Conservation (phyloP, 768 basidiomycete species). For the Suillus plorans region DNA sequence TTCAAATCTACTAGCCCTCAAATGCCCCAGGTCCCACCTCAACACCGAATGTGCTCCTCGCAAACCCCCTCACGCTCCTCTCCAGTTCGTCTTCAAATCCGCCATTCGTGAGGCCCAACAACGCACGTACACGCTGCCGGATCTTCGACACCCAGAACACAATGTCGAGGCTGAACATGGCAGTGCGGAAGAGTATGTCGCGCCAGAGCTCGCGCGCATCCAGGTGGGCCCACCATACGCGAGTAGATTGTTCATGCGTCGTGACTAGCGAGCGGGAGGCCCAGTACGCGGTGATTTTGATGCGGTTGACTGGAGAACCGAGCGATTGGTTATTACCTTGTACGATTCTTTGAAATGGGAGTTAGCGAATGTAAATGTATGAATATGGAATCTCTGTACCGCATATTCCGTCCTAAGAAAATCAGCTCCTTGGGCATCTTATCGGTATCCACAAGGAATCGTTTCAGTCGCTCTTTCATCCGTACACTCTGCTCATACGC, state of each 20-base stretch:
- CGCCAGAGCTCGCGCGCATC: slow-evolving; percentile 50
- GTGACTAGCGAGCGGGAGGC: slow-evolving; percentile 66
- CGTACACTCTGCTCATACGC: slow-evolving; percentile 68
- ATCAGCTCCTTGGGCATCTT: slow-evolving; percentile 76
- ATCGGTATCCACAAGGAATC: slow-evolving; percentile 72
- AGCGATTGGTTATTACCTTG: slow-evolving; percentile 79
- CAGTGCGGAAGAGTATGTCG: slow-evolving; percentile 59
- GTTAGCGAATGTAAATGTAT: not conserved
- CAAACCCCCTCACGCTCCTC: slow-evolving; percentile 67
- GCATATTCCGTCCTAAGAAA: slow-evolving; percentile 77
- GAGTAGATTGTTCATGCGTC: slow-evolving; percentile 35
- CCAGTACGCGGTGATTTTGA: slow-evolving; percentile 86
- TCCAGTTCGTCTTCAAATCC: slow-evolving; percentile 86
- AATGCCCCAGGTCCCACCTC: slow-evolving; percentile 65
- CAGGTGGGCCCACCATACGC: not conserved
- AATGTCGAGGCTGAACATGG: slow-evolving; percentile 70
- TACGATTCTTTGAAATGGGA: not conserved
- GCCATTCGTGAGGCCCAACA: slow-evolving; percentile 38
- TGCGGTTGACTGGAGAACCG: slow-evolving; percentile 84
- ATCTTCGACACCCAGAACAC: slow-evolving; percentile 65
- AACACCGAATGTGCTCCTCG: slow-evolving; percentile 77
- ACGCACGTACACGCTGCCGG: slow-evolving; percentile 45
- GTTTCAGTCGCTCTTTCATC: slow-evolving; percentile 67
- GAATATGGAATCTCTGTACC: slow-evolving; percentile 33
- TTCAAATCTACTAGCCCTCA: slow-evolving; percentile 34